Conservation (phyloP, 805 yeast genomes). For the Candida nemodendra region DNA sequence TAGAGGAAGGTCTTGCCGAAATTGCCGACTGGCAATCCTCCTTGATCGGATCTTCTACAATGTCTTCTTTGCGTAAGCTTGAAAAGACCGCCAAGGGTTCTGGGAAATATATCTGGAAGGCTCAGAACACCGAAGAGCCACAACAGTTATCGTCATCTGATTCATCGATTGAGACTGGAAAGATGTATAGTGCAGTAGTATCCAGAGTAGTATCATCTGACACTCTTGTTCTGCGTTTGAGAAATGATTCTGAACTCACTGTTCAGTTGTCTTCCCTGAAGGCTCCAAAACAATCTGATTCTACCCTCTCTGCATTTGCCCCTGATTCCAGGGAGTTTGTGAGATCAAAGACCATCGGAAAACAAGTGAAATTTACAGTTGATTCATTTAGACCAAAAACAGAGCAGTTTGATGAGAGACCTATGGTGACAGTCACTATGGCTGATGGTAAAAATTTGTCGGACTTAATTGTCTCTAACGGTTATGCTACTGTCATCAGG, state of each 20-base stretch:
- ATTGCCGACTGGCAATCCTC: slow-evolving; percentile 80
- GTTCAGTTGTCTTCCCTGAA: slow-evolving; percentile 77
- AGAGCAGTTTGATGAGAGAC: slow-evolving; percentile 62
- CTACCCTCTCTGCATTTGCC: slow-evolving; percentile 53
- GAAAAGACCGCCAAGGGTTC: slow-evolving; percentile 59
- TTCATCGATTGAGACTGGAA: slow-evolving; percentile 42
- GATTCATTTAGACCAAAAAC: slow-evolving; percentile 65
- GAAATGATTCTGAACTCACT: slow-evolving; percentile 51
- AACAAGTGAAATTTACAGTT: slow-evolving; percentile 56
- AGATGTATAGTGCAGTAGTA: slow-evolving; percentile 52
- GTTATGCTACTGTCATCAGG: slow-evolving; percentile 74
- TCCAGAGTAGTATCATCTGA: slow-evolving; percentile 67
- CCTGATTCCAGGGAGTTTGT: slow-evolving; percentile 72
- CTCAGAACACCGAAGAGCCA: slow-evolving; percentile 23
- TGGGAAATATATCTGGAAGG: slow-evolving; percentile 59
- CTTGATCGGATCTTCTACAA: slow-evolving; percentile 60
- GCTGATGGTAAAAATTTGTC: slow-evolving; percentile 58
- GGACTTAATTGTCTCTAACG: slow-evolving; percentile 56
- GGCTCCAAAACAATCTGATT: slow-evolving; percentile 67
- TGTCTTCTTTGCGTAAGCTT: slow-evolving; percentile 60
- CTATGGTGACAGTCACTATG: slow-evolving; percentile 57
- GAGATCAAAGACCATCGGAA: slow-evolving; percentile 68
- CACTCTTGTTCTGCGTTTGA: slow-evolving; percentile 54
- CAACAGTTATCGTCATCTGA: slow-evolving; percentile 15
- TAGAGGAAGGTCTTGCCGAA: slow-evolving; percentile 69